Evolutionary conservation across 345 rosid species (phyloP), one percentile per base, ranked within the genome.

Genomic region (Heritiera fomes): DNA sequence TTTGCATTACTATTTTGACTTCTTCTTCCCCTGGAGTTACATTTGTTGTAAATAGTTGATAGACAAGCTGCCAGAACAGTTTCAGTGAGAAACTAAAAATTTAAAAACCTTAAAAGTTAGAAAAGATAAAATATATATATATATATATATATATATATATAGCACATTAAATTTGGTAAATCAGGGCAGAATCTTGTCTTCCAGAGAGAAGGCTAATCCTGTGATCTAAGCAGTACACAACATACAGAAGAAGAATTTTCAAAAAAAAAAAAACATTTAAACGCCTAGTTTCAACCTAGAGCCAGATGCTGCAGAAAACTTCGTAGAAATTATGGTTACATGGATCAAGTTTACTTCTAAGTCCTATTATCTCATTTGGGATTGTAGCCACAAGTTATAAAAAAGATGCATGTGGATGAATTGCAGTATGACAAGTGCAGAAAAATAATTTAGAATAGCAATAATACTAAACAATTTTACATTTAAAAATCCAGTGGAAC

Each of bases 1-100:
- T 91, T 85, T 95, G 95, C 97, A 91, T 91, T 84, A 93, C 98
- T 78, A 91, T 88, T 82, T 89, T 90, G 69, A 93, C 95, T 83
- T 94, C 96, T 89, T 91, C 98, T 83, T 92, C 97, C 84, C 92
- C 90, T 7, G 96, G 93, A 78, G 86, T 87, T 84, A 95, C 89
- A 73, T 84, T 81, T 78, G 94, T 91, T 32, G 85, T 89, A 82
- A 93, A 95, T 55, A 95, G 89, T 85, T 89, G 94, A 85, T 90
- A 93, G 40, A 95, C 94, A 77, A 91, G 98, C 97, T 94, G 92
- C 77, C 74, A 82, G 73, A 20, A 77, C 50, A 68, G 30, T 52
- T 32, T 32, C 4, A 63, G 68, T 1, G 38, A 63, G 43, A 63
- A 63, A 32, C 4, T 17, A 52, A 71, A 52, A 47, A 49, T 23